These are phyloP conservation scores for Citrullus colocynthis DNA, from an alignment of 306 rosid species.

Conservation along the genomic window DNA sequence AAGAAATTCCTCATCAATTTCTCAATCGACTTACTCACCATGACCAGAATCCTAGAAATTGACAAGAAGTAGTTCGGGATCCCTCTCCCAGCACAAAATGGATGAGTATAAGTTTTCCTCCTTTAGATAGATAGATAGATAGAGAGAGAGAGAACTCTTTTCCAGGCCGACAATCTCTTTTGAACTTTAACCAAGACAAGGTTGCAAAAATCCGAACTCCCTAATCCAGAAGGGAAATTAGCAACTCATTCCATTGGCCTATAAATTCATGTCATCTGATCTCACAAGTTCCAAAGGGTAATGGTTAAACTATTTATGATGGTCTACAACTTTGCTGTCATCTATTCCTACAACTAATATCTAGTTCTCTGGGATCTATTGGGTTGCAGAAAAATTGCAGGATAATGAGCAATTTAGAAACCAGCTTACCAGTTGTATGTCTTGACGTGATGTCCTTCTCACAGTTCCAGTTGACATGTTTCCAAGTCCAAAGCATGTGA, in stretches of 20 bases:
- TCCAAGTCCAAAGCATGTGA: constrained; percentile 1
- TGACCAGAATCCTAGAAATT: neutral
- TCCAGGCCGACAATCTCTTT: neutral
- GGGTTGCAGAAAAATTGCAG: neutral
- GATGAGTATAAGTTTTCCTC: neutral
- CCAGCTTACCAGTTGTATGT: constrained; percentile 71
- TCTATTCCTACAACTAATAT: neutral
- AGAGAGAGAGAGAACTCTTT: neutral
- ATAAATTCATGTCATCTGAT: neutral
- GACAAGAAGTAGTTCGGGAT: neutral
- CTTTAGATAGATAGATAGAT: neutral
- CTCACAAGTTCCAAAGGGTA: neutral
- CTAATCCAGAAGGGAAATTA: neutral
- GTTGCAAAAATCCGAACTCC: neutral
- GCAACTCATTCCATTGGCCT: neutral
- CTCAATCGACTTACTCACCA: neutral
- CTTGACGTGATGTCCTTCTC: constrained; percentile 71
- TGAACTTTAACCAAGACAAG: neutral
- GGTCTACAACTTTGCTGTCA: neutral
- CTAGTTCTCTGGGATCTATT: neutral
- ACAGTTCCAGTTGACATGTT: constrained; percentile 71
- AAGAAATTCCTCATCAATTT: neutral
- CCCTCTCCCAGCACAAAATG: neutral
- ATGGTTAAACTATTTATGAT: neutral
- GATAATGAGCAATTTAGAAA: neutral